These are phyloP conservation scores for Rosa lucieae DNA, from an alignment of 306 rosid species.

Conservation along the genomic window DNA sequence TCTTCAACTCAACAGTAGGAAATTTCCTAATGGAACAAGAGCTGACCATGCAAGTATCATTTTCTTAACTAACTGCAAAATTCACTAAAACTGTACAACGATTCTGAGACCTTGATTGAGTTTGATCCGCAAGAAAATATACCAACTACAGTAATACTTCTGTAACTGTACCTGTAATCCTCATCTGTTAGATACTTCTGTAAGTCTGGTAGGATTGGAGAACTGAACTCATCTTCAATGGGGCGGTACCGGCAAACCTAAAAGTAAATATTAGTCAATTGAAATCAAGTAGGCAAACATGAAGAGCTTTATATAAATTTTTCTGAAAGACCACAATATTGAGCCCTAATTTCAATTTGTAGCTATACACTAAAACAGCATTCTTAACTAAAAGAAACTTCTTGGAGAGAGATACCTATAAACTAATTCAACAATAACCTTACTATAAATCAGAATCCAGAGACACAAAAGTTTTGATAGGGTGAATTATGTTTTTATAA, in stretches of 20 bases:
- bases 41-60: neutral
- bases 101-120: conserved; percentile 2
- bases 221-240: conserved; percentile 76
- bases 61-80: conserved; percentile 1
- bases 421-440: neutral
- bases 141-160: neutral
- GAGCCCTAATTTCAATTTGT: neutral
- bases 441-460: neutral
- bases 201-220: conserved; percentile 65
- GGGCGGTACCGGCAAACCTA: conserved; percentile 92
- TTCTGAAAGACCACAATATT: neutral
- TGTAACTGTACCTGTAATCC: conserved; percentile 68
- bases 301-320: neutral
- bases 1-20: neutral
- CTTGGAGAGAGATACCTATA: neutral
- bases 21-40: neutral
- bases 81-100: neutral
- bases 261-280: conserved; percentile 28
- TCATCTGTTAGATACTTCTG: conserved; percentile 91
- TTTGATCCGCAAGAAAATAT: neutral
- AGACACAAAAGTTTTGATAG: neutral
- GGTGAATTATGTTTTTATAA: neutral
- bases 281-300: conserved; percentile 20
- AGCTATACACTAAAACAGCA: neutral
- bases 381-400: neutral